phyloP scores from a whole-genome alignment of 257 asterid genomes.

The Anisodus tanguticus region DNA sequence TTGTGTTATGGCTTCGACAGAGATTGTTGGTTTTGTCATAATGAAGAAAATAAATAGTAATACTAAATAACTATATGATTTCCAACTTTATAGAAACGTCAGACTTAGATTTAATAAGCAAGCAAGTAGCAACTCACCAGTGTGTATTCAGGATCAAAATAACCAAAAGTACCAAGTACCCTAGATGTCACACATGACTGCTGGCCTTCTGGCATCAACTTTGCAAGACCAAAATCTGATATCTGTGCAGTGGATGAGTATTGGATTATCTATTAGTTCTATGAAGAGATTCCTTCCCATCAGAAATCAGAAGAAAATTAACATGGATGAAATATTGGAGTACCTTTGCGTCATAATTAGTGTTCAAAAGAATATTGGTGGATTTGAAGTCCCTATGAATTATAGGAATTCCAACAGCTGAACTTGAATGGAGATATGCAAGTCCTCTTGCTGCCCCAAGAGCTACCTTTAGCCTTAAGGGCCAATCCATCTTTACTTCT shows the following conservation, averaged over 20 bases:
- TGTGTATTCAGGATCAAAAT: slow-evolving; percentile 96
- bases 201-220: slow-evolving; percentile 94
- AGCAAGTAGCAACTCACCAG: slow-evolving; percentile 71
- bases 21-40: not conserved
- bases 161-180: slow-evolving; percentile 95
- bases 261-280: not conserved
- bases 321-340: not conserved
- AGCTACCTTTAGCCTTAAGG: slow-evolving; percentile 78
- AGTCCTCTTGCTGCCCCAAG: slow-evolving; percentile 94
- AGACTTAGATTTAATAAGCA: not conserved
- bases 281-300: not conserved
- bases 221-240: slow-evolving; percentile 96
- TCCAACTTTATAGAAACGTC: not conserved
- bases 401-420: slow-evolving; percentile 89
- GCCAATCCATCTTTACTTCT: slow-evolving; percentile 90
- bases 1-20: not conserved
- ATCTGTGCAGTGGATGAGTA: slow-evolving; percentile 50
- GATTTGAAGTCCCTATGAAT: slow-evolving; percentile 96
- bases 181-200: slow-evolving; percentile 82
- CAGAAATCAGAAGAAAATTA: not conserved
- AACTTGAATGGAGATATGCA: slow-evolving; percentile 89
- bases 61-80: not conserved
- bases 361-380: slow-evolving; percentile 83
- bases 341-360: slow-evolving; percentile 91
- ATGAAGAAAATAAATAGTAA: not conserved